phyloP scores from a whole-genome alignment of 2,329 filamentous ascomycete genomes.

The Fusarium sp. region DNA sequence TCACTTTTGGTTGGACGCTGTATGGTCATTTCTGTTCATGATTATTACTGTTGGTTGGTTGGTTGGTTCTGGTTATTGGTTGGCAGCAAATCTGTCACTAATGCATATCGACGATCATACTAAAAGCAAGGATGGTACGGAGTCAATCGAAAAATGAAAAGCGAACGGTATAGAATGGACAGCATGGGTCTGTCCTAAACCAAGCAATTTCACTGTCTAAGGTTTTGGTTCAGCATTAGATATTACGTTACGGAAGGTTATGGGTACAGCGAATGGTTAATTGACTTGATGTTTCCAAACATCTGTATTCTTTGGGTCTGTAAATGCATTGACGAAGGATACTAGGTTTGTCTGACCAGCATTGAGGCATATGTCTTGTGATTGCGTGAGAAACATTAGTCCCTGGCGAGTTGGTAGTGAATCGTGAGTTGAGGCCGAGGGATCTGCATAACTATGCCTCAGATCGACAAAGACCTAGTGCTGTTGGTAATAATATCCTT shows the following conservation, averaged over 20 bases:
- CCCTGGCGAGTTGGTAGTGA: not conserved
- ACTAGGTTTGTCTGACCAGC: not conserved
- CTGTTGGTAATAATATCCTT: not conserved
- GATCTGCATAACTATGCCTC: slow-evolving; percentile 8
- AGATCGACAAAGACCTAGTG: not conserved
- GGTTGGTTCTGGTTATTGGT: slow-evolving; percentile 9
- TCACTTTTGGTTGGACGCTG: slow-evolving; percentile 6
- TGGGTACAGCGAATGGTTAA: slow-evolving; percentile 3
- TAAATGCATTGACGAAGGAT: not conserved
- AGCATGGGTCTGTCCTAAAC: slow-evolving; percentile 22
- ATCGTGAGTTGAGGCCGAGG: not conserved
- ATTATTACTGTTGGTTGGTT: slow-evolving; percentile 20
- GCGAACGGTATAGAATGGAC: slow-evolving; percentile 42
- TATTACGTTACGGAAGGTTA: not conserved
- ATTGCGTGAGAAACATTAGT: not conserved
- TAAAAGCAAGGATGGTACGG: slow-evolving; percentile 39
- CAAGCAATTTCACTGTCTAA: slow-evolving; percentile 2
- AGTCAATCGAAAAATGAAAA: slow-evolving; percentile 42
- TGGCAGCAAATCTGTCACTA: slow-evolving; percentile 11
- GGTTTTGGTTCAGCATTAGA: slow-evolving; percentile 37
- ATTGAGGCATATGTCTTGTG: not conserved
- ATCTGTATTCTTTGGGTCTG: not conserved
- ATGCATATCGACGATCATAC: slow-evolving; percentile 16
- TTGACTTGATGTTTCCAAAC: not conserved
- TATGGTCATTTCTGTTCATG: slow-evolving; percentile 11